phyloP scores from a whole-genome alignment of 345 rosid species.

The Citrus sinensis region DVS_A1.0 CM039164.1:26078501-26079000 shows the following conservation, averaged over 20 bases:
- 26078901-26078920: neutral
- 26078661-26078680: neutral
- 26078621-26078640: too few relatives aligned
- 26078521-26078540: slow-evolving; percentile 33
- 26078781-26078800: neutral
- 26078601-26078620: slow-evolving; percentile 13
- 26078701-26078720: neutral
- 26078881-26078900: neutral
- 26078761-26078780: neutral
- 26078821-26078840: slow-evolving; percentile 27
- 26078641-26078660: neutral
- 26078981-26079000: neutral
- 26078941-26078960: slow-evolving; percentile 29
- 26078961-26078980: slow-evolving; percentile 42
- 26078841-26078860: slow-evolving; percentile 17
- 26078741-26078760: neutral
- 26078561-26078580: neutral
- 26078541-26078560: slow-evolving; percentile 13
- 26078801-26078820: slow-evolving; percentile 1
- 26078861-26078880: neutral
- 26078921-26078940: slow-evolving; percentile 31
- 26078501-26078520: neutral
- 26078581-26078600: slow-evolving; percentile 40
- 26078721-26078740: neutral
- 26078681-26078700: neutral